Base-by-base conservation (phyloP, 2,329 filamentous ascomycete species). In the Akanthomyces muscarius region DNA sequence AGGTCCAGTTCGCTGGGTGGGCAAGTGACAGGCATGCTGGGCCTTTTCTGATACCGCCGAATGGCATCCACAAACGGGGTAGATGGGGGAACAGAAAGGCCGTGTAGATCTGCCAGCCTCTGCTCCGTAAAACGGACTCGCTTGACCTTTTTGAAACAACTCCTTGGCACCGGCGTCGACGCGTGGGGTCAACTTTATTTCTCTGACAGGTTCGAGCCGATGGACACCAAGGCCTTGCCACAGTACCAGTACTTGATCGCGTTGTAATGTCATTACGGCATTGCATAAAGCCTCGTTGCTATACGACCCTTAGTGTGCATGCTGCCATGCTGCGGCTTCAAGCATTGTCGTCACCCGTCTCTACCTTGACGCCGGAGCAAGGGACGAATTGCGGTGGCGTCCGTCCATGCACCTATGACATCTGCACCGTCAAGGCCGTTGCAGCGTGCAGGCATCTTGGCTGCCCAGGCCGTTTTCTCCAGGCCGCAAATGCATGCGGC, bases 321-420 rank as follows among this genome's bases (percentile, higher is more conserved):
- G 21, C 5, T 47, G 13, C 3, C 8, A 36, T 7, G 33, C 33
- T 7, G 33, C 28, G 30, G 21, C 30, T 23, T 47, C 25, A 57
- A 59, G 54, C 42, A 47, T 50, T 59, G 45, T 45, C 47, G 36
- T 52, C 25, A 51, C 45, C 56, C 33, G 56, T 51, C 56, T 42
- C 45, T 45, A 51, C 36, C 33, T 23, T 51, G 28, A 44, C 28
- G 30, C 44, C 42, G 28, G 45, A 41, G 51, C 23, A 53, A 55
- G 51, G 51, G 51, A 62, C 42, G 30, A 47, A 41, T 14, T 60
- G 42, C 30, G 48, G 59, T 50, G 52, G 50, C 60, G 60, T 54
- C 44, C 21, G 23, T 16, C 30, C 42, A 62, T 62, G 60, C 52
- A 56, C 30, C 23, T 51, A 25, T 62, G 60, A 14, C 60, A 62